Evolutionary conservation across 495 filamentous ascomycete species (phyloP).

Genomic region (Aspergillus olivimuriae): DNA sequence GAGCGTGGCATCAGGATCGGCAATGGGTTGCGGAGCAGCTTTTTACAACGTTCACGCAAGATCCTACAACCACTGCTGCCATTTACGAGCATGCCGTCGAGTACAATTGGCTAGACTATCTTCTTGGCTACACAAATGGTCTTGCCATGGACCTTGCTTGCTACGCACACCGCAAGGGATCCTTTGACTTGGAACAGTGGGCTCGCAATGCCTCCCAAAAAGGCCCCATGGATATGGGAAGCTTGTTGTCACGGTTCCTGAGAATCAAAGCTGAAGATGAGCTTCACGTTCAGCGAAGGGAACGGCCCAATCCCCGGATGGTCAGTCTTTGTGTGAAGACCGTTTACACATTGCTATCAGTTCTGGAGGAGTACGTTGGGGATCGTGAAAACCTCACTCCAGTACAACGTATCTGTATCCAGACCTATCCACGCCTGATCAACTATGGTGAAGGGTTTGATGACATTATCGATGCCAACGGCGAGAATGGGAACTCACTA

Average conservation of each 20-base stretch:
- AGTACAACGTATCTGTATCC: constrained; percentile 81
- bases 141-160: constrained; percentile 87
- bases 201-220: constrained; percentile 57
- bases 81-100: constrained; percentile 78
- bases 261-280: constrained; percentile 79
- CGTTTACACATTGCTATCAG: constrained; percentile 71
- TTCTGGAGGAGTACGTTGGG: constrained; percentile 61
- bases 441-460: constrained; percentile 92
- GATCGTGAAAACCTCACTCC: constrained; percentile 50
- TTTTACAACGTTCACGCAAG: constrained; percentile 67
- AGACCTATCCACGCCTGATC: constrained; percentile 89
- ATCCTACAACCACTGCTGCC: constrained; percentile 65
- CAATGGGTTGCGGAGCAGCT: constrained; percentile 74
- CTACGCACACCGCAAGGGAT: constrained; percentile 74
- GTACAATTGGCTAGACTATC: constrained; percentile 75
- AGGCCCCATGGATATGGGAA: constrained; percentile 52
- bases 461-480: constrained; percentile 81
- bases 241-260: constrained; percentile 65
- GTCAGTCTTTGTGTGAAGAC: constrained; percentile 77
- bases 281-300: constrained; percentile 57
- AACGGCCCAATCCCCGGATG: constrained; percentile 53
- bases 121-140: constrained; percentile 65
- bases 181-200: constrained; percentile 80
- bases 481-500: constrained; percentile 69
- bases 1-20: constrained; percentile 81